Evolutionary conservation across 73 alveolate species (phyloP).

Genomic region (Paramecium tetraurelia): DNA sequence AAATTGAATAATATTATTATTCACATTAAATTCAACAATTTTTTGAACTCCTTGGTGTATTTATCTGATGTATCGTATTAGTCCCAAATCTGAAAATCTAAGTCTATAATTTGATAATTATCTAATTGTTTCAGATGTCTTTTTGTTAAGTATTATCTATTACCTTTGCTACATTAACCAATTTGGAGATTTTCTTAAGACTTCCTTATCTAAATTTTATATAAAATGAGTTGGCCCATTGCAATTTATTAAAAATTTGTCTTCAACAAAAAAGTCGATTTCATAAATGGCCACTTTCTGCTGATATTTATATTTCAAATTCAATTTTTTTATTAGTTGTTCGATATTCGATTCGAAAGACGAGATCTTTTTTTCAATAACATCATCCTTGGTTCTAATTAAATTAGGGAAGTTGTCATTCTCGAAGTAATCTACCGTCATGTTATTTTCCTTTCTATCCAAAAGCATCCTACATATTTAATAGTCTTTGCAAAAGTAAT

Average conservation of each 20-base stretch:
- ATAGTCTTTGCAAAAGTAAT: neutral
- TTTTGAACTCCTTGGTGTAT: neutral
- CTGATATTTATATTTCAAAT: neutral
- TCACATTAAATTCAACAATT: neutral
- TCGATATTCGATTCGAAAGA: neutral
- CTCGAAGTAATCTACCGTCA: neutral
- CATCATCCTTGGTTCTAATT: neutral
- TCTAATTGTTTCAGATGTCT: conserved; percentile 11
- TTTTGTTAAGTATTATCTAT: neutral
- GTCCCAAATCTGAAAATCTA: neutral
- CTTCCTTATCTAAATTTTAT: neutral
- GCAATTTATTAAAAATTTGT: neutral
- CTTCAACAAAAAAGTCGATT: neutral
- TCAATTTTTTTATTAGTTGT: neutral
- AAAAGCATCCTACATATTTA: neutral
- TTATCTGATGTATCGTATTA: neutral
- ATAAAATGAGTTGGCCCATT: neutral
- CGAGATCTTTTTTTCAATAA: neutral
- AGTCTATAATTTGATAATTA: neutral
- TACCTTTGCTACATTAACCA: neutral
- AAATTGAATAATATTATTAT: neutral
- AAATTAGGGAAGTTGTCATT: neutral
- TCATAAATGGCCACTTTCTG: neutral
- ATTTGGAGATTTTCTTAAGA: neutral
- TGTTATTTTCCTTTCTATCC: neutral